Evolutionary conservation across 495 filamentous ascomycete species (phyloP), one percentile per base, ranked within the genome.

Genomic region (Aspergillus funiculosus): DNA sequence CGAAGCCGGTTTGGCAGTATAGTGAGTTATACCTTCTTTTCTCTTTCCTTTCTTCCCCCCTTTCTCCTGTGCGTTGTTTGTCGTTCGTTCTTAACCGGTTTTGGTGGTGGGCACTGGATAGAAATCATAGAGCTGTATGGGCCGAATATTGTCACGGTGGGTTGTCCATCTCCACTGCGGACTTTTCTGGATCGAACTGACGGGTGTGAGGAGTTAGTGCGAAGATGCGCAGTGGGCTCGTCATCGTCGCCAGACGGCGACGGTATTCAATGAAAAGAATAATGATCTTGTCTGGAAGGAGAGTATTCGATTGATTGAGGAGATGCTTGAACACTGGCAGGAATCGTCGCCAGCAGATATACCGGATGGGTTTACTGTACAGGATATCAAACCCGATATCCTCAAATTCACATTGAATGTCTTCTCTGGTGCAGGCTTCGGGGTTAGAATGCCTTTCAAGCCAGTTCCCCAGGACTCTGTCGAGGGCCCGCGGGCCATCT

Each of bases 231-330:
- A 67, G n/a, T 79, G 75, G 74, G 61, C 66, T 13, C 63, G 53
- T 14, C 70, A 74, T 39, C 62, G 74, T 11, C 75, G 69, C 38
- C 46, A 70, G 6, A 61, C 67, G 1, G 56, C 61, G 3, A 42
- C 51, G 0, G 60, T 62, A 7, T 76, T 78, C 58, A 73, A 68
- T 29, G 73, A 79, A 46, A 67, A 64, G 38, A 74, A 67, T 50
- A 74, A 69, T 37, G 43, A 46, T 7, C 39, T 73, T 1, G 73
- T 77, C 0, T 79, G 72, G 72, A 20, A 53, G 4, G 62, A 73
- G 30, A 48, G 53, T 0, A 44, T 69, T 14, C 31, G 36, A 1
- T 60, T 68, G 43, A 51, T 50, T 1, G 27, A 32, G 0, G 56
- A 51, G 5, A 66, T 71, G 60, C 44, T 60, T n/a, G 30, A 55